Base-by-base conservation (phyloP, 2,329 filamentous ascomycete species). In the Atkinsonella texensis region DNA sequence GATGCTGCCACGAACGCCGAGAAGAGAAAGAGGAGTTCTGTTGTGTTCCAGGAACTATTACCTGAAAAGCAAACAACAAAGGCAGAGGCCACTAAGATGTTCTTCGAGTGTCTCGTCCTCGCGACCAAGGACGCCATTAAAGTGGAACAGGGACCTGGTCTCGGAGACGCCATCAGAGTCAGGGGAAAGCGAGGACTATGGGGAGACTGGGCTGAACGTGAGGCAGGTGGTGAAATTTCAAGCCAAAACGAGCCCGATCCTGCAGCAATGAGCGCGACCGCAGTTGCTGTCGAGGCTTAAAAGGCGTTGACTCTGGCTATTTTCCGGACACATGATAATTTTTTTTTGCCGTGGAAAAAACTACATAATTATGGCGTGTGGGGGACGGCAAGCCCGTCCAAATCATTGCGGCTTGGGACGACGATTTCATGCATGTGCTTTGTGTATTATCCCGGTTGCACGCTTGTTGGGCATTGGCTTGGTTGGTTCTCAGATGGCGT, bases 111-210 rank as follows among this genome's bases (percentile, higher is more conserved):
- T 51, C 76, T 98, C 23, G 93, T 98, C 3, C 77, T 98, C 46
- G 93, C 91, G 5, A 98, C 93, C 42, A 98, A 98, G 72, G 93
- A 98, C 65, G 93, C 93, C 31, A 87, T 98, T 70, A 95, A 95
- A 70, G 89, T 97, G 28, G 91, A 97, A 65, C 93, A 98, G 69
- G 79, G 79, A 47, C 74, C 83, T 55, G 79, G 76, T 39, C 78
- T 97, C 28, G 90, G 90, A 48, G 86, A 83, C 2, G 79, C 85
- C 13, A 88, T 98, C 62, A 78, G 84, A 53, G 86, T 98, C 53
- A 78, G 89, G 58, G 89, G 86, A 53, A 98, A 98, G 79, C 81
- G 88, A 60, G 91, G 88, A n/a, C 82, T 98, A 2, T 98, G 93
- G 91, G 93, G 91, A 49, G 83, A 85, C 39, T 98, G 93, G 93